phyloP scores from a whole-genome alignment of 2,329 filamentous ascomycete genomes.

The Mycosphaerella sp. region DNA sequence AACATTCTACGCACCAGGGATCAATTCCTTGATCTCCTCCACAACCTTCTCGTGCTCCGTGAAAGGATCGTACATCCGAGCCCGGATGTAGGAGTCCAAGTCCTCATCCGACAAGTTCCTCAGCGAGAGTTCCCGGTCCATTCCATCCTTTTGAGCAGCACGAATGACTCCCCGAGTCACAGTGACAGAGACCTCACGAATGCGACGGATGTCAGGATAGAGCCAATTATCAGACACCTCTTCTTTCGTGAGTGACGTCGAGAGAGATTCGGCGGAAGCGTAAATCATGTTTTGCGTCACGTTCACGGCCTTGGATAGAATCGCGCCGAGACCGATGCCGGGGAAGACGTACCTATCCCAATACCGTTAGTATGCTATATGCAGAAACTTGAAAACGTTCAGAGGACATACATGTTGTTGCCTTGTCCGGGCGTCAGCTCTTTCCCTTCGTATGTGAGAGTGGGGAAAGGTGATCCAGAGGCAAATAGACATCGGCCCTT shows the following conservation, averaged over 20 bases:
- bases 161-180: constrained; percentile 93
- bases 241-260: constrained; percentile 68
- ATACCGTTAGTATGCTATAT: constrained; percentile 1
- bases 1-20: constrained; percentile 8
- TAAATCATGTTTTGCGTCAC: constrained; percentile 97
- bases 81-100: constrained; percentile 59
- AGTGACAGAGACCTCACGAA: constrained; percentile 78
- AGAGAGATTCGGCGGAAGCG: constrained; percentile 75
- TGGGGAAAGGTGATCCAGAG: constrained; percentile 84
- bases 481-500: constrained; percentile 81
- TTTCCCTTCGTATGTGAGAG: constrained; percentile 47
- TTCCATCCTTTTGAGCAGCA: constrained; percentile 71
- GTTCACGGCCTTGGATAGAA: constrained; percentile 77
- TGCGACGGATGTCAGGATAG: constrained; percentile 81
- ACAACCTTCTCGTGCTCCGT: constrained; percentile 39
- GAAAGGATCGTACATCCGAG: constrained; percentile 48
- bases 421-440: constrained; percentile 53
- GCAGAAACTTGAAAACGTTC: background rate
- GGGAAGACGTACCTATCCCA: constrained; percentile 73
- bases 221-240: constrained; percentile 79
- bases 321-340: constrained; percentile 86
- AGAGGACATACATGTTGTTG: constrained; percentile 56
- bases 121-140: constrained; percentile 51
- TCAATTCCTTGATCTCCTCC: constrained; percentile 23
- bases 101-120: constrained; percentile 60